These are phyloP conservation scores for Aphanocladium album DNA, from an alignment of 2,329 filamentous ascomycete genomes.

Conservation along the genomic window DNA sequence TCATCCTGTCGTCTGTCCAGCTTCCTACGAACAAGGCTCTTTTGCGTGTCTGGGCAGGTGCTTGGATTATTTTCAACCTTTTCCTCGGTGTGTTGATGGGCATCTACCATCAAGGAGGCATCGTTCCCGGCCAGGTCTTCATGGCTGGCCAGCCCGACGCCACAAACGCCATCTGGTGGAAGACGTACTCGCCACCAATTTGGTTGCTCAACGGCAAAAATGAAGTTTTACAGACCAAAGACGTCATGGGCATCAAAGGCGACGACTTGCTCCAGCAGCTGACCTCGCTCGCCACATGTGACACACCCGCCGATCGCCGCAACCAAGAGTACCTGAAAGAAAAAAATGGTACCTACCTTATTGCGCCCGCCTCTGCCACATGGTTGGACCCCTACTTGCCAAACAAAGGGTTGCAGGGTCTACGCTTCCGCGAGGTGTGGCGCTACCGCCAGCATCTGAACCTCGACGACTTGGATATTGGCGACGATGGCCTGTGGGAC, in stretches of 20 bases:
- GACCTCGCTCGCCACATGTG: constrained; percentile 55
- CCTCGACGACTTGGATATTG: constrained; percentile 76
- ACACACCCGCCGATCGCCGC: constrained; percentile 51
- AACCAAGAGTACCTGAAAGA: constrained; percentile 55
- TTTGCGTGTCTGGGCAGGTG: constrained; percentile 49
- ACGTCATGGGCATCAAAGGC: constrained; percentile 68
- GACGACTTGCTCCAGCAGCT: constrained; percentile 56
- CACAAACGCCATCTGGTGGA: constrained; percentile 75
- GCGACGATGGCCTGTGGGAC: constrained; percentile 67
- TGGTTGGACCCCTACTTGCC: constrained; percentile 61
- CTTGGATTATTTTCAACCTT: constrained; percentile 67
- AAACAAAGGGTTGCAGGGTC: constrained; percentile 53
- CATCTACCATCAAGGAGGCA: constrained; percentile 75
- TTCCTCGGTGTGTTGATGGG: constrained; percentile 69
- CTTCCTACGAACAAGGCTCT: constrained; percentile 53
- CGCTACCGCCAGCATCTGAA: constrained; percentile 64
- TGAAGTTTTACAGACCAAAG: constrained; percentile 62
- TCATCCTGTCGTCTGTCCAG: constrained; percentile 69
- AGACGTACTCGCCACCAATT: constrained; percentile 75
- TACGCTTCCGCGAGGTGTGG: constrained; percentile 68
- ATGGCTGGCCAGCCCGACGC: constrained; percentile 65
- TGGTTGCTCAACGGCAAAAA: constrained; percentile 77
- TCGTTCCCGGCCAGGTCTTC: constrained; percentile 71
- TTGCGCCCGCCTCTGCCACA: constrained; percentile 66
- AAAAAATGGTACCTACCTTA: constrained; percentile 61